Percentiles rank a stretch among this genome's conserved stretches.
Conservation (phyloP, 2,329 filamentous ascomycete genomes). For the Lasiodiplodia theobromae region DNA sequence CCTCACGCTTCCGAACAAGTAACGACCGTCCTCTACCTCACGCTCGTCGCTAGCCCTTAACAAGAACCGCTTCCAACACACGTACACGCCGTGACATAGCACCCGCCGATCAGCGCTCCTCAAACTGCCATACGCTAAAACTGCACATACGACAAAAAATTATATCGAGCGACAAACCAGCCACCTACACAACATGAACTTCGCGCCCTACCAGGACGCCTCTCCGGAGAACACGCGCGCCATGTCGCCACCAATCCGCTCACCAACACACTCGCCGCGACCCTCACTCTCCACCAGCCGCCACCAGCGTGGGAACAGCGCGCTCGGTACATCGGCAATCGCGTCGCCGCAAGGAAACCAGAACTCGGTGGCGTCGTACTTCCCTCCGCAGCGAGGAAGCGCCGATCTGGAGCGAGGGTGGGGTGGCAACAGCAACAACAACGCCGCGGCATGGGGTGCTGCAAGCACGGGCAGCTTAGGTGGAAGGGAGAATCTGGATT, state of each 20-base stretch:
- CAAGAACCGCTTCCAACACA: background rate
- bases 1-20: background rate
- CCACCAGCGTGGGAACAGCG: constrained; percentile 41
- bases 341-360: constrained; percentile 35
- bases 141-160: no score
- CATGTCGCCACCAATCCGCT: constrained; percentile 71
- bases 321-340: constrained; percentile 41
- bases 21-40: background rate
- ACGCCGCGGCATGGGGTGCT: constrained; percentile 45
- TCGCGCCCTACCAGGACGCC: constrained; percentile 95
- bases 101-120: no score
- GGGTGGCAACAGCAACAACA: constrained; percentile 40
- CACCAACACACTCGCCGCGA: constrained; percentile 45
- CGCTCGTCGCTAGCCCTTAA: background rate
- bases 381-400: constrained; percentile 31
- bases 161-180: background rate
- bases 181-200: constrained; percentile 57
- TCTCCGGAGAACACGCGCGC: constrained; percentile 84
- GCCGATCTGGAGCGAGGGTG: constrained; percentile 36
- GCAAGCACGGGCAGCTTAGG: constrained; percentile 43
- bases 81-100: background rate
- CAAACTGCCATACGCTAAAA: no score
- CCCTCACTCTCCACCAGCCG: constrained; percentile 55
- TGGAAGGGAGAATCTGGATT: constrained; percentile 71
- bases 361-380: constrained; percentile 39